Evolutionary conservation across 1,284 basidiomycete genomes (phyloP).

Genomic region (Anthracocystis setariae): DNA sequence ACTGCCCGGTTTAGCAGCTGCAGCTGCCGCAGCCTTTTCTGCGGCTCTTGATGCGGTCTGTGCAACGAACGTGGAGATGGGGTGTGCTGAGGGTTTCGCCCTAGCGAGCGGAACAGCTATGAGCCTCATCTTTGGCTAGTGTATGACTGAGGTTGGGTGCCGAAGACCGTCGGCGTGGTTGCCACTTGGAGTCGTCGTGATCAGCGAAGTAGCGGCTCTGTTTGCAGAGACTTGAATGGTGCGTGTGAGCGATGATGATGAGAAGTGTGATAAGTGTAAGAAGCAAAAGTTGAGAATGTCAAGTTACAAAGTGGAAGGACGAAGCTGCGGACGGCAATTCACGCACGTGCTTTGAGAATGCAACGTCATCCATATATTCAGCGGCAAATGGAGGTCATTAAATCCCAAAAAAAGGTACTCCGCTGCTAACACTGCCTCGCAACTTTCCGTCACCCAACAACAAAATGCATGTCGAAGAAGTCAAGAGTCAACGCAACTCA

Average conservation of each 20-base stretch:
- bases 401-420: neutral
- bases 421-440: no score
- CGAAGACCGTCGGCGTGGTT: neutral
- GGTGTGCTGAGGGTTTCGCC: slow-evolving; percentile 43
- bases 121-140: slow-evolving; percentile 46
- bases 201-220: no score
- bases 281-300: neutral
- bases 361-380: slow-evolving; percentile 25
- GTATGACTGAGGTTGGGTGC: neutral
- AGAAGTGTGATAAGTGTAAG: neutral
- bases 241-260: neutral
- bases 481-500: no score
- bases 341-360: slow-evolving; percentile 18
- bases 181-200: no score
- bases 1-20: slow-evolving; percentile 24
- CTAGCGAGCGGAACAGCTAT: slow-evolving; percentile 60
- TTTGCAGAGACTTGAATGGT: no score
- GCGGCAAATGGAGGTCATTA: neutral
- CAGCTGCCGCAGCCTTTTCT: slow-evolving; percentile 33
- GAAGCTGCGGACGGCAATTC: neutral
- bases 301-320: slow-evolving; percentile 3
- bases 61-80: slow-evolving; percentile 59
- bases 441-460: no score
- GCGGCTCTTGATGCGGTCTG: slow-evolving; percentile 47
- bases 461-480: no score